These are phyloP conservation scores for Penicillium salamii DNA, from an alignment of 495 filamentous ascomycete species.

Conservation along the genomic window DNA sequence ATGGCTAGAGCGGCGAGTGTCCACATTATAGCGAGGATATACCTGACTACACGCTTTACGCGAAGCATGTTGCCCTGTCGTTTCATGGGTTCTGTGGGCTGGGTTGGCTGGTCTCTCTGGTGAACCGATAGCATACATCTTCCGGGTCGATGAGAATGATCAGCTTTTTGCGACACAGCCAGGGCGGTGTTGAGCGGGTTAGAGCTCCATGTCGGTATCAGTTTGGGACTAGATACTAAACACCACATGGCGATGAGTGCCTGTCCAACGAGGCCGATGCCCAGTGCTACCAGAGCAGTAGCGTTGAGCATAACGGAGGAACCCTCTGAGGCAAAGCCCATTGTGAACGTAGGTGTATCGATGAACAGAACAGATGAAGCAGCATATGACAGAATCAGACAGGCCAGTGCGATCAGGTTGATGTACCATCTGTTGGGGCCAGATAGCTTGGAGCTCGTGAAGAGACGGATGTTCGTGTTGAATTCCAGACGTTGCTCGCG, in stretches of 20 bases:
- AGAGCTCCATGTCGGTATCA: conserved; percentile 25
- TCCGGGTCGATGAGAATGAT: background rate
- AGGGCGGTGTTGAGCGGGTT: conserved; percentile 24
- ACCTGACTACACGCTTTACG: background rate
- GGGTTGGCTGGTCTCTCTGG: background rate
- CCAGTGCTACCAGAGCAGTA: background rate
- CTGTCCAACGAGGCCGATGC: conserved; percentile 3
- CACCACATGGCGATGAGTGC: conserved; percentile 5
- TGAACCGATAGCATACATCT: conserved; percentile 4
- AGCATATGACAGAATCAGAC: conserved; percentile 10
- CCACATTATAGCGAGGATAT: conserved; percentile 1
- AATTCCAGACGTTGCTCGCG: conserved; percentile 36
- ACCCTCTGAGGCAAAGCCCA: too few relatives aligned
- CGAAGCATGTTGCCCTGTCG: conserved; percentile 1
- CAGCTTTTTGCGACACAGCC: conserved; percentile 13
- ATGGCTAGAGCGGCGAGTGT: background rate
- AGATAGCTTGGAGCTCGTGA: conserved; percentile 19
- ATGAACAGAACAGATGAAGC: conserved; percentile 11
- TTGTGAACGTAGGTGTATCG: too few relatives aligned
- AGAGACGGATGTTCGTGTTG: conserved; percentile 44
- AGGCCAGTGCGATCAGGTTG: conserved; percentile 1
- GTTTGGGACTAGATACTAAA: background rate
- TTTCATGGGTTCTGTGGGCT: background rate
- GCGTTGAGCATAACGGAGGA: background rate
- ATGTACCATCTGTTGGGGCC: conserved; percentile 15